These are phyloP conservation scores for Phytopythium chamaehyphon DNA, from an alignment of 352 stramenopile genomes.

Conservation along the genomic window DNA sequence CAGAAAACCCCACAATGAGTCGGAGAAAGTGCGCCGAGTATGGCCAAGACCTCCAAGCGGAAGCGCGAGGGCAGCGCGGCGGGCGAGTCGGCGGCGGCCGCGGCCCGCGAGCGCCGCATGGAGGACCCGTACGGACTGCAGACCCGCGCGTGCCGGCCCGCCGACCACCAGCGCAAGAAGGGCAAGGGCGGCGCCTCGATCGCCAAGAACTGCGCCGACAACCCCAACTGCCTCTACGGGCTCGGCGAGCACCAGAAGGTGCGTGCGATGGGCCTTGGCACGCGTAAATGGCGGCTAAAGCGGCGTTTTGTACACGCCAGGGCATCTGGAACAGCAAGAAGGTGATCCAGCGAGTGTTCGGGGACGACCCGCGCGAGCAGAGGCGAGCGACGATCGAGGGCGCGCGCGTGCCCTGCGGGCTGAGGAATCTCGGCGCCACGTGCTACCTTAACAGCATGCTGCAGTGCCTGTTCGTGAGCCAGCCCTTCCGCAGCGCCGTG, in stretches of 20 bases:
- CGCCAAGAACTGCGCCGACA: slow-evolving; percentile 61
- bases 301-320: too few relatives aligned
- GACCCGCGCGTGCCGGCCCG: slow-evolving; percentile 36
- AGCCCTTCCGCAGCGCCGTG: slow-evolving; percentile 65
- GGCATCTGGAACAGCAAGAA: slow-evolving; percentile 65
- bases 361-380: slow-evolving; percentile 62
- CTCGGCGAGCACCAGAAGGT: slow-evolving; percentile 74
- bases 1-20: not conserved
- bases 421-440: slow-evolving; percentile 85
- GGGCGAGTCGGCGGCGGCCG: slow-evolving; percentile 4
- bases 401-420: slow-evolving; percentile 36
- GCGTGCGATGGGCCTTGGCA: not conserved
- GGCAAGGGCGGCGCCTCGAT: slow-evolving; percentile 18
- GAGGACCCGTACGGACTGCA: slow-evolving; percentile 54
- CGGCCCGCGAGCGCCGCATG: slow-evolving; percentile 29
- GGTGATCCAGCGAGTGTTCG: slow-evolving; percentile 49
- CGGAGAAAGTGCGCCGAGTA: slow-evolving; percentile 8
- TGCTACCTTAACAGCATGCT: slow-evolving; percentile 90
- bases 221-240: slow-evolving; percentile 85
- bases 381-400: slow-evolving; percentile 11
- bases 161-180: slow-evolving; percentile 62
- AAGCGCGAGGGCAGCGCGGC: slow-evolving; percentile 37
- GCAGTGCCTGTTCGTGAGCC: slow-evolving; percentile 76
- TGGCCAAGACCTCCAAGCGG: slow-evolving; percentile 35
- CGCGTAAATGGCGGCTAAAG: too few relatives aligned